Conservation (phyloP, 331 rosid species). For the Phaseolus coccineus region DNA sequence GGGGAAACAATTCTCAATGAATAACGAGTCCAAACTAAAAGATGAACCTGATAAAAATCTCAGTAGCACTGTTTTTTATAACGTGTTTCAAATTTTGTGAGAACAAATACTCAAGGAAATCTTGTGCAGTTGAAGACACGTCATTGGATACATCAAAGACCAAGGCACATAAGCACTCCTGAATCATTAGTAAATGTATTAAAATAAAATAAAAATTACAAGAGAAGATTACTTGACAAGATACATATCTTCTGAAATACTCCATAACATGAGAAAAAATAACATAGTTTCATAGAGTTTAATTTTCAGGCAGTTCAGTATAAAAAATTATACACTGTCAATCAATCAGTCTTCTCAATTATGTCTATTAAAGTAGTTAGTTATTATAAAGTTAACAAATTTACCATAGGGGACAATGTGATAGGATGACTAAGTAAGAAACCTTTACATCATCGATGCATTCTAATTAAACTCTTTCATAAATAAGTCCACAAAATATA, state of each 20-base stretch:
- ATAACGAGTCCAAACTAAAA: conserved; percentile 37
- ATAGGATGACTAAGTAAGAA: not conserved
- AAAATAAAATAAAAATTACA: conserved; percentile 22
- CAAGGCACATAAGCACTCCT: conserved; percentile 91
- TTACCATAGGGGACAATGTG: not conserved
- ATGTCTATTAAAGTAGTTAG: not conserved
- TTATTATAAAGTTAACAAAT: not conserved
- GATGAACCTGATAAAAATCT: conserved; percentile 76
- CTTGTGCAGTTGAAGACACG: conserved; percentile 78
- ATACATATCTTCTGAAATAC: conserved; percentile 33
- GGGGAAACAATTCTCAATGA: conserved; percentile 22
- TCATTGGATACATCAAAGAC: conserved; percentile 80
- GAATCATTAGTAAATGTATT: conserved; percentile 51
- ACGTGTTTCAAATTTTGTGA: conserved; percentile 54
- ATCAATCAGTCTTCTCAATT: not conserved
- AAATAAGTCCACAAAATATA: not conserved
- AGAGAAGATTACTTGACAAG: conserved; percentile 8
- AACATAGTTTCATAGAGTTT: not conserved
- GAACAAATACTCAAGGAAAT: conserved; percentile 69
- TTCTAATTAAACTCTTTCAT: not conserved
- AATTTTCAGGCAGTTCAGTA: not conserved
- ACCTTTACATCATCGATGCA: not conserved
- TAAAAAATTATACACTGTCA: not conserved
- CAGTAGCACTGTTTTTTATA: conserved; percentile 62
- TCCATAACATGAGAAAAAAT: not conserved